Conservation (phyloP, 2,329 filamentous ascomycete genomes). For the Colletotrichum tamarilloi region DNA sequence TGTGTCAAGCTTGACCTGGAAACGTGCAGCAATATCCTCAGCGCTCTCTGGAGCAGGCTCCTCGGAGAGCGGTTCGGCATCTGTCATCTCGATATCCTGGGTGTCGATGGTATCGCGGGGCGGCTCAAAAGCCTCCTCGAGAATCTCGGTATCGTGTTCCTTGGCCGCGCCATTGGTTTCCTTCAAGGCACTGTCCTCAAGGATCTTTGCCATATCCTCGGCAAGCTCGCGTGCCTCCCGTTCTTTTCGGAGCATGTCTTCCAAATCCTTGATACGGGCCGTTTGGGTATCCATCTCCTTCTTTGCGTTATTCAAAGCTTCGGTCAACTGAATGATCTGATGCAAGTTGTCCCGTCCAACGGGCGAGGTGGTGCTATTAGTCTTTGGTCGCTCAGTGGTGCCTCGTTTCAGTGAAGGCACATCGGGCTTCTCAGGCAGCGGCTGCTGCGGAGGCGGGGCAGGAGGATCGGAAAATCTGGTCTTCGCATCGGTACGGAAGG, state of each 20-base stretch:
- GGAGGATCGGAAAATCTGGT: conserved; percentile 92
- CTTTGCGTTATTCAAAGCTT: conserved; percentile 85
- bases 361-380: conserved; percentile 64
- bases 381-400: conserved; percentile 80
- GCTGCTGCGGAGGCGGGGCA: conserved; percentile 91
- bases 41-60: conserved; percentile 47
- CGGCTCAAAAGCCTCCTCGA: conserved; percentile 60
- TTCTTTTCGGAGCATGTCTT: conserved; percentile 82
- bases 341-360: conserved; percentile 66
- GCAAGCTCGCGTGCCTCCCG: conserved; percentile 84
- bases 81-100: conserved; percentile 39
- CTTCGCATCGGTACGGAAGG: conserved; percentile 79
- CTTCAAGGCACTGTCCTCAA: conserved; percentile 66
- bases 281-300: conserved; percentile 89
- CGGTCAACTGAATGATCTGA: conserved; percentile 86
- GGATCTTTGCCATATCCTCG: conserved; percentile 80
- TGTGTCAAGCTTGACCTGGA: conserved; percentile 79
- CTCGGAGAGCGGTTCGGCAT: conserved; percentile 36
- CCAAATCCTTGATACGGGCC: conserved; percentile 82
- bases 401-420: conserved; percentile 78
- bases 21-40: conserved; percentile 50
- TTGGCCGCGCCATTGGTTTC: conserved; percentile 53
- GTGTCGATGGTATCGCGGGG: conserved; percentile 47
- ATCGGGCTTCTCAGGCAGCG: conserved; percentile 92
- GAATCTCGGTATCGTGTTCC: conserved; percentile 48